A percentile compares a stretch with the other conserved stretches of the same genome.
Evolutionary conservation across 805 yeast genomes (phyloP).

Genomic region (Saccharomycopsis guyanensis): DNA sequence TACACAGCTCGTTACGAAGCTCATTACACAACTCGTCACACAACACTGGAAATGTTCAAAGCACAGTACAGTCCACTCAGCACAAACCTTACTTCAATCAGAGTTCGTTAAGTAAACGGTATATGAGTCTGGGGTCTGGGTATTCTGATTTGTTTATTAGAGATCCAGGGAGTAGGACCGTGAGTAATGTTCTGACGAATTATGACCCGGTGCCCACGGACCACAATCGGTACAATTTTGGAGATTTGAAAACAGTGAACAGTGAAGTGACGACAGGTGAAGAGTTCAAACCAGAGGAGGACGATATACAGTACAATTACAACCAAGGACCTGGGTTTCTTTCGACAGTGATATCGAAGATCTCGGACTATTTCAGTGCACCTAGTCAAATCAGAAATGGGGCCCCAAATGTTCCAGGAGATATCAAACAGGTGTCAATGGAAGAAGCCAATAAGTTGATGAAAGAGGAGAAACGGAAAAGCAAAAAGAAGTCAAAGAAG

Average conservation of each 20-base stretch:
- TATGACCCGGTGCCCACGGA: no score
- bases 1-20: no score
- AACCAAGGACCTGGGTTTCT: slow-evolving; percentile 7
- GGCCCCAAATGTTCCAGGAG: background rate
- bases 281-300: slow-evolving; percentile 1
- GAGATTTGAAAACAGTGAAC: background rate
- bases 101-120: no score
- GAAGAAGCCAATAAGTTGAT: slow-evolving; percentile 1
- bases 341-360: slow-evolving; percentile 9
- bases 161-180: no score
- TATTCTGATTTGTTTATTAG: no score
- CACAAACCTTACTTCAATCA: no score
- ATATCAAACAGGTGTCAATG: background rate
- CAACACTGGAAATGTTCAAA: no score
- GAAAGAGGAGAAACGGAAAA: slow-evolving; percentile 7
- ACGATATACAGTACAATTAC: background rate
- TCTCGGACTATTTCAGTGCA: slow-evolving; percentile 7
- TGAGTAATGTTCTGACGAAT: no score
- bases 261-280: background rate
- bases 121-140: no score
- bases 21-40: no score
- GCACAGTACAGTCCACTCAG: no score
- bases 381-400: background rate
- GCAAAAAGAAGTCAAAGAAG: slow-evolving; percentile 1
- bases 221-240: background rate